phyloP scores from a whole-genome alignment of 2,329 filamentous ascomycete genomes.

The Clarireedia homoeocarpa region DNA sequence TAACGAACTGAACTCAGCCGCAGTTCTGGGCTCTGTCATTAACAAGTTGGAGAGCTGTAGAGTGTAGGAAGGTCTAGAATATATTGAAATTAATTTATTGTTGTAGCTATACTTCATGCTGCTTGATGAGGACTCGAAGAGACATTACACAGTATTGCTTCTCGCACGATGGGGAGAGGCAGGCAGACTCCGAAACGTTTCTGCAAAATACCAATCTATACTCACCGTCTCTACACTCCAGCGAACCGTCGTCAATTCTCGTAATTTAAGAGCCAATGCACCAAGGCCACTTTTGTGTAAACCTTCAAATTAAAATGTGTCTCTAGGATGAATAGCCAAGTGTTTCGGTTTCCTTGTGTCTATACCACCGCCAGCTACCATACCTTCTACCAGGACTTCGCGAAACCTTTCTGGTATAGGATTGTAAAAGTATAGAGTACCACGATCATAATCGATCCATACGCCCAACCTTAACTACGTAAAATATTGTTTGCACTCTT shows the following conservation, averaged over 20 bases:
- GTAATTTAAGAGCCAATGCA: not conserved
- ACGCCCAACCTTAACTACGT: not conserved
- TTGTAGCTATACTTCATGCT: not conserved
- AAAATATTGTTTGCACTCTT: not conserved
- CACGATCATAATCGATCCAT: not conserved
- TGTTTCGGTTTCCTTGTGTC: not conserved
- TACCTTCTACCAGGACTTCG: not conserved
- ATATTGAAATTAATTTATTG: not conserved
- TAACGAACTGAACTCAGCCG: too few species aligned
- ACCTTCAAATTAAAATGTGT: not conserved
- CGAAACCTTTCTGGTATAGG: not conserved
- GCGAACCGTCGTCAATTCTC: too few species aligned
- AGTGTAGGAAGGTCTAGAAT: not conserved
- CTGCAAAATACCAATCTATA: too few species aligned
- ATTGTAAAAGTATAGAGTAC: not conserved
- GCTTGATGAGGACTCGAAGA: too few species aligned
- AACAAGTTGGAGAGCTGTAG: not conserved
- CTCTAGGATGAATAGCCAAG: not conserved
- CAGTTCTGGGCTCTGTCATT: not conserved
- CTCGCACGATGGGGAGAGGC: too few species aligned
- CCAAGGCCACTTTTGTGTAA: not conserved
- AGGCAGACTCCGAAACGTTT: too few species aligned
- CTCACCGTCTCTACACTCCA: too few species aligned
- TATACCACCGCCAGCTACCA: not conserved
- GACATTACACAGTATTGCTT: too few species aligned